A percentile compares a stretch with the other conserved stretches of the same genome.
Evolutionary conservation across 169 alveolate species (phyloP).

Genomic region (Cryptosporidium sp.): DNA sequence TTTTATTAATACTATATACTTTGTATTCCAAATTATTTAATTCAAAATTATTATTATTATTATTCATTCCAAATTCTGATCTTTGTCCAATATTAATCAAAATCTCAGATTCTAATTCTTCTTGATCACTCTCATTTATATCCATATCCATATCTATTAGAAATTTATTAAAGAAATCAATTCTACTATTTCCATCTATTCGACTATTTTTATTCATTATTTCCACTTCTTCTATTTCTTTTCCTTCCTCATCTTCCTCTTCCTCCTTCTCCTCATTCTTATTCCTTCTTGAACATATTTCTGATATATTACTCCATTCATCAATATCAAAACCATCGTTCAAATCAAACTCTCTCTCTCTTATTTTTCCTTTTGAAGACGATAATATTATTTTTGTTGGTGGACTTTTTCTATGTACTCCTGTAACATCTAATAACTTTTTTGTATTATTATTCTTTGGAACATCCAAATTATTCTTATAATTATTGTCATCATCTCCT

Average conservation of each 20-base stretch:
- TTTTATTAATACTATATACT: neutral
- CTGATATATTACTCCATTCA: slow-evolving; percentile 33
- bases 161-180: neutral
- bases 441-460: neutral
- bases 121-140: neutral
- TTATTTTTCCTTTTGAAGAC: neutral
- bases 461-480: slow-evolving; percentile 1
- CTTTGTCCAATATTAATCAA: slow-evolving; percentile 9
- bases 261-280: neutral
- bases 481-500: neutral
- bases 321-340: slow-evolving; percentile 24
- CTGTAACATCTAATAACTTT: slow-evolving; percentile 12
- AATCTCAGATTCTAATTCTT: neutral
- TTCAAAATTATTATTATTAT: neutral
- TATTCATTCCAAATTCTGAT: neutral
- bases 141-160: slow-evolving; percentile 8
- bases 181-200: neutral
- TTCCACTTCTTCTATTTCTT: neutral
- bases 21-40: slow-evolving; percentile 24
- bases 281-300: neutral
- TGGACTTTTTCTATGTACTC: slow-evolving; percentile 32
- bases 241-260: neutral
- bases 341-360: neutral
- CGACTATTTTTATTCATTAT: no score
- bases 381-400: slow-evolving; percentile 13